Evolutionary conservation across 108 stramenopile genomes (phyloP).

Genomic region (Aurantiochytrium sp.): DNA sequence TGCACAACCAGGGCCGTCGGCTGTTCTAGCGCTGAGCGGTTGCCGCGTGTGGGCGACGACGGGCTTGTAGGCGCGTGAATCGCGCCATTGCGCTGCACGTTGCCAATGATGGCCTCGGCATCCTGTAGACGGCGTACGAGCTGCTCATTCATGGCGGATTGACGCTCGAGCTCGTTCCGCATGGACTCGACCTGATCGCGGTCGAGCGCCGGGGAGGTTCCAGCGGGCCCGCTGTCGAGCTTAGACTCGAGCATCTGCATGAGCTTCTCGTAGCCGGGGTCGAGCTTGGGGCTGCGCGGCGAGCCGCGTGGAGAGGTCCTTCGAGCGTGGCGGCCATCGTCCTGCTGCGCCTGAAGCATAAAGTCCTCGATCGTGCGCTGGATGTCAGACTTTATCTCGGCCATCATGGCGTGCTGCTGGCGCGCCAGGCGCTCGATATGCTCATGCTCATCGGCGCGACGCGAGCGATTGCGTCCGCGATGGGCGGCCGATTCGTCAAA

Average conservation of each 20-base stretch:
- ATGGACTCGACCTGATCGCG: background rate
- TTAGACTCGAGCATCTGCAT: slow-evolving; percentile 8
- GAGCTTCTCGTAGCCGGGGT: slow-evolving; percentile 1
- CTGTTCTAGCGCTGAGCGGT: background rate
- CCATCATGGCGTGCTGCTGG: background rate
- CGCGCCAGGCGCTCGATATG: background rate
- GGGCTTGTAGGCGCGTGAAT: background rate
- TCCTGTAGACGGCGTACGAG: background rate
- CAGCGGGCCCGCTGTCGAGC: background rate
- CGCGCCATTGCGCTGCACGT: background rate
- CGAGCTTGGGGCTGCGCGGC: background rate
- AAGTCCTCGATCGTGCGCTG: background rate
- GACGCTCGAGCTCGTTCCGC: slow-evolving; percentile 17
- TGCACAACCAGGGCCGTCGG: slow-evolving; percentile 36
- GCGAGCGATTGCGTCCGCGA: too few relatives aligned
- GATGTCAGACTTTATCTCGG: background rate
- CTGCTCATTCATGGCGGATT: background rate
- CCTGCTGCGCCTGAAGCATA: background rate
- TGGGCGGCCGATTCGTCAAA: too few relatives aligned
- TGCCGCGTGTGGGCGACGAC: background rate
- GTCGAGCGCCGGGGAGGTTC: background rate
- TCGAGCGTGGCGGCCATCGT: background rate
- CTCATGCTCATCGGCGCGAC: background rate
- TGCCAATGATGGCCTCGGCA: background rate
- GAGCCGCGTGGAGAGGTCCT: background rate